Evolutionary conservation across 179 eudicot genomes (phyloP).

Genomic region (Gypsophila paniculata): DNA sequence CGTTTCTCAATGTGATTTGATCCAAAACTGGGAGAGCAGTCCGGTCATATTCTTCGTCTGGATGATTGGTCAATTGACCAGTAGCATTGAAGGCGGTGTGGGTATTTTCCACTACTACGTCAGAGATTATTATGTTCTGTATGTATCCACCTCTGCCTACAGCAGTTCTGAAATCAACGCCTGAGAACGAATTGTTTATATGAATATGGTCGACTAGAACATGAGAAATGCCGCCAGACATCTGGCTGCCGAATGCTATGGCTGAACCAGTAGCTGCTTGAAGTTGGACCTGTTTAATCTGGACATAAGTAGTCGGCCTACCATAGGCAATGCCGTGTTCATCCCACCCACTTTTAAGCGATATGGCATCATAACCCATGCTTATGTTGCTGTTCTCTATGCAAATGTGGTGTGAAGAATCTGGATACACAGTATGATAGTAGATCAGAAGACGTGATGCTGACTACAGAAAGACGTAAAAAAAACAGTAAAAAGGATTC

Average conservation of each 20-base stretch:
- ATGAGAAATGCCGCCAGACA: conserved; percentile 77
- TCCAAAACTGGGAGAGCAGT: conserved; percentile 30
- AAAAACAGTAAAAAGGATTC: not conserved
- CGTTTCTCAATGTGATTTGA: conserved; percentile 26
- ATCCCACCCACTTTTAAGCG: conserved; percentile 87
- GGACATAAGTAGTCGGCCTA: conserved; percentile 52
- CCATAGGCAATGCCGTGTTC: conserved; percentile 62
- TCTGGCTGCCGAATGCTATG: conserved; percentile 71
- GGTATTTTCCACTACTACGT: conserved; percentile 40
- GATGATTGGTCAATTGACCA: conserved; percentile 52
- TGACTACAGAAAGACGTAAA: not conserved
- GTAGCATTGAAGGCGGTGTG: conserved; percentile 45
- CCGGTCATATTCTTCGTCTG: conserved; percentile 50
- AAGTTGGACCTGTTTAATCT: conserved; percentile 47
- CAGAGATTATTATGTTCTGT: conserved; percentile 36
- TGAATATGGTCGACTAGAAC: conserved; percentile 45
- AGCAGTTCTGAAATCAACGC: conserved; percentile 51
- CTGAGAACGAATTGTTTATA: conserved; percentile 44
- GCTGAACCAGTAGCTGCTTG: conserved; percentile 59
- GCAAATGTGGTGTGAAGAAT: conserved; percentile 72
- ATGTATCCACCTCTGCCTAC: conserved; percentile 78
- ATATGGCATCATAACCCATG: conserved; percentile 59
- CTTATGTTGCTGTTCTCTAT: conserved; percentile 69
- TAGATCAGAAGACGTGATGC: not conserved
- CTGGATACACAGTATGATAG: conserved; percentile 37